Conservation (phyloP, 495 filamentous ascomycete species). For the Penicillium taxi region DNA sequence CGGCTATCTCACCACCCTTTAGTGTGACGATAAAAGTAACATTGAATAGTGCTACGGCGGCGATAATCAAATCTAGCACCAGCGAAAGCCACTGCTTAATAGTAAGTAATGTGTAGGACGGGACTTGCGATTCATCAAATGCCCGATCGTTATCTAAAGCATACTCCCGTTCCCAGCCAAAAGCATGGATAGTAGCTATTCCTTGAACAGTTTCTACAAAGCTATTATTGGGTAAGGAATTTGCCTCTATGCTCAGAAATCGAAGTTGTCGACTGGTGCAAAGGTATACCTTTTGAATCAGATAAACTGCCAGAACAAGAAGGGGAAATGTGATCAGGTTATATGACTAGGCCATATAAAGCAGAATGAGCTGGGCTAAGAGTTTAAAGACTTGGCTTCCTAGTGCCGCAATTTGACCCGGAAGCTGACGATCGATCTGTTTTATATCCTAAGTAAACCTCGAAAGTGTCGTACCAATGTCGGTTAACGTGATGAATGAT, state of each 20-base stretch:
- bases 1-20: neutral
- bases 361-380: neutral
- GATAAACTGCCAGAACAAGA: neutral
- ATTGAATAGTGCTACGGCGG: conserved; percentile 32
- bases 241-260: neutral
- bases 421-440: neutral
- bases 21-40: conserved; percentile 36
- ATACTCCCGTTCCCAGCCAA: conserved; percentile 42
- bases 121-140: conserved; percentile 50
- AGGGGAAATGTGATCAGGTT: neutral
- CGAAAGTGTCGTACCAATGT: neutral
- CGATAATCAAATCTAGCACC: conserved; percentile 50
- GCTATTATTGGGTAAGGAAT: neutral
- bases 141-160: conserved; percentile 31
- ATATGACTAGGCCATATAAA: neutral
- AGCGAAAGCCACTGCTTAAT: conserved; percentile 62
- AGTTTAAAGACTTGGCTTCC: neutral
- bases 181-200: conserved; percentile 59
- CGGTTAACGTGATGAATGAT: neutral
- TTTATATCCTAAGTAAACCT: conserved; percentile 1
- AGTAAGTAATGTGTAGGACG: conserved; percentile 51
- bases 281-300: neutral
- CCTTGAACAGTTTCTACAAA: conserved; percentile 42
- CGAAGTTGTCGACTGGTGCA: neutral
- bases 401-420: neutral